phyloP scores from a whole-genome alignment of 2,329 filamentous ascomycete species.

The Pestalotiopsis sp. region DNA sequence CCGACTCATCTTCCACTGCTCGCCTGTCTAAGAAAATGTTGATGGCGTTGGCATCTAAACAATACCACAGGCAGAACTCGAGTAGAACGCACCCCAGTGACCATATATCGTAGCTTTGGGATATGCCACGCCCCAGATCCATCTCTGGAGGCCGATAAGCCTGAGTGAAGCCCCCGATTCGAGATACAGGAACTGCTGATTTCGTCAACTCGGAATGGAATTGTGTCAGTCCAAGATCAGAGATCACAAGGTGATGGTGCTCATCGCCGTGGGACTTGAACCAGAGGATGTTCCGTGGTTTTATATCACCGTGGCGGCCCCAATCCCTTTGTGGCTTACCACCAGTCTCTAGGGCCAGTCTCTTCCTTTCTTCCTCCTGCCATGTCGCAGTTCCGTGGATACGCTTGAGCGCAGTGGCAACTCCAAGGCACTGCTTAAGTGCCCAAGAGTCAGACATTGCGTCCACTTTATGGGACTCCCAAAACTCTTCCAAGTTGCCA shows the following conservation, averaged over 20 bases:
- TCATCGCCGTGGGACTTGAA: conserved; percentile 14
- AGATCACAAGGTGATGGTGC: conserved; percentile 16
- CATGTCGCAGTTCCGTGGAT: conserved; percentile 10
- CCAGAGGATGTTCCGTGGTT: conserved; percentile 27
- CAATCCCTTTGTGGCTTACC: neutral
- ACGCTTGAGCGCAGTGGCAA: conserved; percentile 1
- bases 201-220: conserved; percentile 13
- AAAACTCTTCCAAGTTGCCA: conserved; percentile 16
- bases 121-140: conserved; percentile 14
- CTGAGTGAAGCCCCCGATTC: neutral
- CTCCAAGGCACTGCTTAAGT: neutral
- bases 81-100: conserved; percentile 28
- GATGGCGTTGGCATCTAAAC: neutral
- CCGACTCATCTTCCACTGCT: neutral
- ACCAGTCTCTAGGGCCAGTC: neutral
- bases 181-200: neutral
- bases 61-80: conserved; percentile 23
- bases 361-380: neutral
- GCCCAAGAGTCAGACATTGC: neutral
- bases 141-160: conserved; percentile 23
- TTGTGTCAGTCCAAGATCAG: conserved; percentile 22
- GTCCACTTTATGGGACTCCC: neutral
- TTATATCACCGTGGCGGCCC: conserved; percentile 16
- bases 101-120: conserved; percentile 26
- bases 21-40: neutral